A percentile compares a stretch with the other conserved stretches of the same genome.
These are phyloP conservation scores for Calonectria henricotiae DNA, from an alignment of 2,329 filamentous ascomycete species.

Conservation along the genomic window DNA sequence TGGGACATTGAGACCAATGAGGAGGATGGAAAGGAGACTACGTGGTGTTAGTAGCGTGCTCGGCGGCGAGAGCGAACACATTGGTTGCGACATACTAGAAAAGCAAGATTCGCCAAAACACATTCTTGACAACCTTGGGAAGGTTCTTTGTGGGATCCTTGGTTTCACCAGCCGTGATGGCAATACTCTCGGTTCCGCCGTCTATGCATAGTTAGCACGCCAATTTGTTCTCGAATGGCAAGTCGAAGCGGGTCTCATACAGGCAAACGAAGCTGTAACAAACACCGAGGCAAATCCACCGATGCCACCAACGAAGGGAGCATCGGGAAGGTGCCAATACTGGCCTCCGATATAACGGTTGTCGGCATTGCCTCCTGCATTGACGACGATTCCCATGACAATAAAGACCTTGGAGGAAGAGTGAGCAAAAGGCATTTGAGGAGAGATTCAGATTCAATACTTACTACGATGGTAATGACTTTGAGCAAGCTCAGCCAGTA, in stretches of 20 bases:
- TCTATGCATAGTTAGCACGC: constrained; percentile 44
- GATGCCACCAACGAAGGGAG: constrained; percentile 77
- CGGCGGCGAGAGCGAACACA: too few relatives aligned
- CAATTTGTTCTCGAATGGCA: background rate
- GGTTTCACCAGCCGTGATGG: constrained; percentile 78
- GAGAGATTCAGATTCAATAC: constrained; percentile 13
- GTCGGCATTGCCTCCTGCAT: constrained; percentile 69
- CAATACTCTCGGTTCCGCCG: constrained; percentile 75
- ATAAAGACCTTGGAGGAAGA: constrained; percentile 67
- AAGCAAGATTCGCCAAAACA: constrained; percentile 75
- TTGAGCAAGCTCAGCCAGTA: constrained; percentile 73
- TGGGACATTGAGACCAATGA: constrained; percentile 73
- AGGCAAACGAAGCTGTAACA: constrained; percentile 73
- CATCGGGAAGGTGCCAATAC: constrained; percentile 73
- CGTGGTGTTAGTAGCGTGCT: constrained; percentile 18
- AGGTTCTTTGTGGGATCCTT: constrained; percentile 74
- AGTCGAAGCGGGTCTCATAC: constrained; percentile 54
- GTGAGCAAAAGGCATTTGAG: background rate
- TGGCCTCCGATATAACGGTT: constrained; percentile 72
- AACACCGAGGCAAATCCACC: constrained; percentile 76
- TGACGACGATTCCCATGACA: constrained; percentile 72
- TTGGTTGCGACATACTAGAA: constrained; percentile 59
- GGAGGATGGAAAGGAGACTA: constrained; percentile 59
- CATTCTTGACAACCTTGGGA: constrained; percentile 76
- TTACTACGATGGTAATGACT: constrained; percentile 67